A percentile compares a stretch with the other conserved stretches of the same genome.
phyloP scores from a whole-genome alignment of 345 rosid species.

The Garcia nutans region DNA sequence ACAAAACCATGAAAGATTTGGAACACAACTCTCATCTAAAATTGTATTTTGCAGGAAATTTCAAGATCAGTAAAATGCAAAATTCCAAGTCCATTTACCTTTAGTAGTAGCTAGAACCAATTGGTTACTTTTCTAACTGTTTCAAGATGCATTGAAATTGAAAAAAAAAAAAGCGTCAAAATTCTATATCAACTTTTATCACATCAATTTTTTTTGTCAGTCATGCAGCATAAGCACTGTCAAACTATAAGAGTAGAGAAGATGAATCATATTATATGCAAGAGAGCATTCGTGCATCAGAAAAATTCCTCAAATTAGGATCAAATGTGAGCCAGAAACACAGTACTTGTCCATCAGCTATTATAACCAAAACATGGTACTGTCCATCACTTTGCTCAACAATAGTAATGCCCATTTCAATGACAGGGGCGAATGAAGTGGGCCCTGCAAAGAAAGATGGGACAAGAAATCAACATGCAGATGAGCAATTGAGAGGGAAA shows the following conservation, averaged over 20 bases:
- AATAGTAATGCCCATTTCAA: slow-evolving; percentile 93
- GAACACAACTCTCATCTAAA: not conserved
- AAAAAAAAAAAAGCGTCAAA: not conserved
- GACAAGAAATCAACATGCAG: not conserved
- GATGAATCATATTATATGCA: not conserved
- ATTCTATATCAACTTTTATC: slow-evolving; percentile 2
- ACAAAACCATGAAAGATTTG: not conserved
- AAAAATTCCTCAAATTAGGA: not conserved
- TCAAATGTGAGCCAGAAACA: not conserved
- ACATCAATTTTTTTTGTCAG: not conserved
- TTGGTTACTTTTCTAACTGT: not conserved
- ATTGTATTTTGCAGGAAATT: not conserved
- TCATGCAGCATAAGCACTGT: not conserved
- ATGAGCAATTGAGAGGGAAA: slow-evolving; percentile 3
- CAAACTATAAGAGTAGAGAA: not conserved
- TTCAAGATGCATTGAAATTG: not conserved
- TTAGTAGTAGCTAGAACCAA: not conserved
- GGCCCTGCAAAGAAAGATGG: slow-evolving; percentile 54
- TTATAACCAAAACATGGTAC: slow-evolving; percentile 86
- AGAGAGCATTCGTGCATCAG: not conserved
- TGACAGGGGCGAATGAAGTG: slow-evolving; percentile 93
- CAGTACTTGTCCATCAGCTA: slow-evolving; percentile 97
- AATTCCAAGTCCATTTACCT: not conserved
- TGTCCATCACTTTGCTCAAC: slow-evolving; percentile 91
- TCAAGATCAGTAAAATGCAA: not conserved